Base-by-base conservation (phyloP, 169 alveolate species). In the Fabrea salina region DNA sequence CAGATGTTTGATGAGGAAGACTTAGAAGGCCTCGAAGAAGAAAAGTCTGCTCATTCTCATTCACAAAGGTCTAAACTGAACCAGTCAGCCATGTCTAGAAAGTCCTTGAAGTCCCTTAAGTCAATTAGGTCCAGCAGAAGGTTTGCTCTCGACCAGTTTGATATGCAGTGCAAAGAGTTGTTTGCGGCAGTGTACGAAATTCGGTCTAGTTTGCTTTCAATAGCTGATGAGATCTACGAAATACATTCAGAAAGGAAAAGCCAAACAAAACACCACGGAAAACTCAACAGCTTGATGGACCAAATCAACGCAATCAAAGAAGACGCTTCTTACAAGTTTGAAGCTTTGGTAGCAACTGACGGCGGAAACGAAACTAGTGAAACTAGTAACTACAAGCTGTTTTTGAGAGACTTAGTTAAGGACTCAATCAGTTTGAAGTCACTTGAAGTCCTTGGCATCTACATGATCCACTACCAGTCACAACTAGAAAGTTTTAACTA, bases 361-460 rank as follows among this genome's bases (percentile, higher is more conserved):
- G 74, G 39, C 1, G 74, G 39, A 16, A 61, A 61, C 16, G 74
- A 61, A 61, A 54, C 8, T n/a, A 54, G 11, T 8, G 66, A 54
- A 19, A 27, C 25, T 35, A 37, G 39, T 16, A 61, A 61, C 11
- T 61, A 35, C 32, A 13, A n/a, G 13, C 32, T 11, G 16, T 16
- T 61, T 11, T 30, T 61, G 8, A 37, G 51, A 30, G 74, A 61
- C n/a, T 16, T 13, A 13, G 8, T 61, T 11, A n/a, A n/a, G 43
- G 74, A 61, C 25, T 61, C 74, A 16, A n/a, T 61, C 32, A 13
- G 30, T 25, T 27, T 61, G 8, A 61, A 51, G 25, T 33, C 44
- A n/a, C 11, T 61, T 8, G 54, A 61, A 37, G 49, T 30, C 39
- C 25, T 35, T 16, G 13, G 30, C 0, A 16, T 22, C 16, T 11